A percentile compares a stretch with the other conserved stretches of the same genome.
Evolutionary conservation across 768 basidiomycete genomes (phyloP).

Genomic region (Phanerodontia chrysosporium): DNA sequence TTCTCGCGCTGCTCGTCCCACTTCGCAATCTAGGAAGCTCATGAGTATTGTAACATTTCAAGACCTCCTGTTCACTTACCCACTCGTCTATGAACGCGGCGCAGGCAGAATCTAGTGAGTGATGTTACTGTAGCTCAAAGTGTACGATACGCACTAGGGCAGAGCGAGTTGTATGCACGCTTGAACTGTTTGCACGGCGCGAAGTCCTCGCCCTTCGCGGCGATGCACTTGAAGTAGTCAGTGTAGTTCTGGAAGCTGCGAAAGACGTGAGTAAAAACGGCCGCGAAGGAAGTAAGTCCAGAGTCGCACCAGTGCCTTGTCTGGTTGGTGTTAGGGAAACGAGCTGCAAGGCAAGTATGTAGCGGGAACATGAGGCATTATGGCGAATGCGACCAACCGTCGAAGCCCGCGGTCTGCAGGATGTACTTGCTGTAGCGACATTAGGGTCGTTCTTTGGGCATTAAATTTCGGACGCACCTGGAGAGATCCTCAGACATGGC

Average conservation of each 20-base stretch:
- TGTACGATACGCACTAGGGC: slow-evolving; percentile 95
- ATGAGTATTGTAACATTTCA: not conserved
- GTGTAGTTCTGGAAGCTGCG: slow-evolving; percentile 91
- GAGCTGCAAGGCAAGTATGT: slow-evolving; percentile 43
- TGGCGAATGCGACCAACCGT: slow-evolving; percentile 47
- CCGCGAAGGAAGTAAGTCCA: not conserved
- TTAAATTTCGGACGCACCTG: slow-evolving; percentile 36
- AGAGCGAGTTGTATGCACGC: slow-evolving; percentile 91
- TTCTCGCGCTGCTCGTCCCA: slow-evolving; percentile 95
- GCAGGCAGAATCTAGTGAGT: not conserved
- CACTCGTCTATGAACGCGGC: slow-evolving; percentile 75
- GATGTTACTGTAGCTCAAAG: no score
- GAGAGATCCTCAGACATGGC: slow-evolving; percentile 62
- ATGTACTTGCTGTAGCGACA: slow-evolving; percentile 62
- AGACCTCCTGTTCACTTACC: slow-evolving; percentile 41
- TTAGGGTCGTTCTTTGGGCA: not conserved
- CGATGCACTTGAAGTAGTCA: slow-evolving; percentile 97
- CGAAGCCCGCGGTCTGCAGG: slow-evolving; percentile 94
- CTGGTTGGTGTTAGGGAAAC: slow-evolving; percentile 91
- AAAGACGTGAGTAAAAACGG: not conserved
- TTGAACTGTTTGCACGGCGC: slow-evolving; percentile 99
- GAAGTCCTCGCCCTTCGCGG: slow-evolving; percentile 97
- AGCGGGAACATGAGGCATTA: slow-evolving; percentile 10
- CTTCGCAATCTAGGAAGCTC: slow-evolving; percentile 58
- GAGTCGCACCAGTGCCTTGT: slow-evolving; percentile 85